Base-by-base conservation (phyloP, 768 basidiomycete species). In the Auriscalpium microsporum region DNA sequence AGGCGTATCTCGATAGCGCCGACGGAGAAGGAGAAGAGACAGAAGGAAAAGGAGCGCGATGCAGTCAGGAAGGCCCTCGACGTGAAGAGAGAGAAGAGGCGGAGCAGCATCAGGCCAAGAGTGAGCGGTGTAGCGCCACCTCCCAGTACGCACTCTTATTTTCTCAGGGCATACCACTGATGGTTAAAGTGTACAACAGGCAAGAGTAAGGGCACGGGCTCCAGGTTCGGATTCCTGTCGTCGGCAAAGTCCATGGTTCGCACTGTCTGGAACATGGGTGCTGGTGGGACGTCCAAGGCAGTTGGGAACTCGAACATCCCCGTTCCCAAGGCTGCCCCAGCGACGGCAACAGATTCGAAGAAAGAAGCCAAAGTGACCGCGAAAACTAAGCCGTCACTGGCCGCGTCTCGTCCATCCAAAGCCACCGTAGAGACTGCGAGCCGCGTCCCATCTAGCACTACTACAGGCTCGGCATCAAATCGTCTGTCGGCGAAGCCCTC, bases 191-290 rank as follows among this genome's bases (percentile, higher is more conserved):
- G 4, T 4, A 28, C 28, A 14, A 23, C 40, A 62, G 61, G 59
- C 54, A 58, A 62, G 73, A 69, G 64, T 50, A 74, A 73, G 64
- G 71, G 60, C 21, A 80, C 80, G 60, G 70, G 80, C 1, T 73
- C 81, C 4, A 78, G 81, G 38, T 82, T 87, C 56, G 88, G 86
- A 1, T 87, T 90, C 72, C 67, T 90, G 7, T 76, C 83, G 8
- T 72, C 75, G 19, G 82, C 88, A 8, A 90, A 87, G 66, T 78
- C 80, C 0, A 71, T 90, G 3, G 87, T 90, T 4, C 74, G 77
- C 62, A 86, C 78, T 59, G 86, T 90, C 1, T 90, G 86, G 86
- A 82, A 81, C 61, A 74, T 84, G 60, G 80, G 77, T 23, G 70
- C 67, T 14, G 64, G 64, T 3, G 67, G 66, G 8, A 67, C 69